Evolutionary conservation across 148 eudicot genomes (phyloP).

Genomic region (Camellia granthamiana): DNA sequence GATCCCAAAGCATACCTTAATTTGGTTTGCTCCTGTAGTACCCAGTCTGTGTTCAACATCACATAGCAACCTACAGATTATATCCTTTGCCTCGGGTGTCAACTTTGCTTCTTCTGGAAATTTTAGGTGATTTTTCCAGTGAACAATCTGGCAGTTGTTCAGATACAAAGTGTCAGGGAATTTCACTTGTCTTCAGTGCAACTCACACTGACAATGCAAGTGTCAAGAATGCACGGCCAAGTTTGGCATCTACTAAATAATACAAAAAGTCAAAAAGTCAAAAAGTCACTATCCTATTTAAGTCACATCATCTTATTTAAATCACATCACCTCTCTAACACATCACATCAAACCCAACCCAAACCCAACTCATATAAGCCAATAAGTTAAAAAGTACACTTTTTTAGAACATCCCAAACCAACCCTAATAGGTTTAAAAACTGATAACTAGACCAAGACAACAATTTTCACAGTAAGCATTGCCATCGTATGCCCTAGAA

Average conservation of each 20-base stretch:
- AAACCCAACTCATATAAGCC: too few relatives aligned
- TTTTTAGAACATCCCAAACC: too few relatives aligned
- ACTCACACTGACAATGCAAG: slow-evolving; percentile 5
- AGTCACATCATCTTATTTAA: too few relatives aligned
- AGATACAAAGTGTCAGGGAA: slow-evolving; percentile 9
- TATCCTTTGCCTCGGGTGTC: slow-evolving; percentile 87
- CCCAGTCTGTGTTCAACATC: slow-evolving; percentile 94
- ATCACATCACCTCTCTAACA: too few relatives aligned
- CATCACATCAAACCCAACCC: too few relatives aligned
- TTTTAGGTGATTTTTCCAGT: slow-evolving; percentile 90
- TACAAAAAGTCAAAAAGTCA: too few relatives aligned
- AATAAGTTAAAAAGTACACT: too few relatives aligned
- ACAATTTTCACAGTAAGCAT: not conserved
- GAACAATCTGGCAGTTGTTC: slow-evolving; percentile 67
- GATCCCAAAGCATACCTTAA: slow-evolving; percentile 46
- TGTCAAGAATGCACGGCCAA: not conserved
- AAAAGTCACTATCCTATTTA: too few relatives aligned
- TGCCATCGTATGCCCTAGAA: not conserved
- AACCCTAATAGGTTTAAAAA: not conserved
- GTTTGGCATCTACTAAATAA: too few relatives aligned
- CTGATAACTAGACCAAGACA: not conserved
- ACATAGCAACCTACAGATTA: slow-evolving; percentile 81
- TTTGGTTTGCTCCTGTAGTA: slow-evolving; percentile 82
- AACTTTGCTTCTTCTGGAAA: slow-evolving; percentile 81
- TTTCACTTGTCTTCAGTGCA: not conserved